These are phyloP conservation scores for Botrytis byssoidea DNA, from an alignment of 2,329 filamentous ascomycete genomes.

Conservation along the genomic window DNA sequence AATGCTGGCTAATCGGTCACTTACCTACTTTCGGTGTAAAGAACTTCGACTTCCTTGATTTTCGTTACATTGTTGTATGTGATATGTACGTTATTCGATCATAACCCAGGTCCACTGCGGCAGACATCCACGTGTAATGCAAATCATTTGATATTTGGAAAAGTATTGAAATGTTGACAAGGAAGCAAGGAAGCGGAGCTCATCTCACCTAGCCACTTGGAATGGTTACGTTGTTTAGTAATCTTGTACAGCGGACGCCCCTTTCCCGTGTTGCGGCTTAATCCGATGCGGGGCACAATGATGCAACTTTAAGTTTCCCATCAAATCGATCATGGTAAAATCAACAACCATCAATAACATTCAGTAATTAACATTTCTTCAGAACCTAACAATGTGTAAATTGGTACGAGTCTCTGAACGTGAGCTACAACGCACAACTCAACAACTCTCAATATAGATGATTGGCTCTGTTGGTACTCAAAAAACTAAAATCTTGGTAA, in stretches of 20 bases:
- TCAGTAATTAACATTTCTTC: background rate
- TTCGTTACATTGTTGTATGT: background rate
- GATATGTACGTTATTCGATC: background rate
- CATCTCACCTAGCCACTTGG: background rate
- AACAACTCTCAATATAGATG: background rate
- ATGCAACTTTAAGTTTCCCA: slow-evolving; percentile 15
- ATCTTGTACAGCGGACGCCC: background rate
- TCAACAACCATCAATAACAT: background rate
- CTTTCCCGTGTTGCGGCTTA: background rate
- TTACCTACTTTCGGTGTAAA: background rate
- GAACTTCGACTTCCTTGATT: background rate
- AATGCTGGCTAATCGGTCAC: background rate
- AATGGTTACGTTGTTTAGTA: background rate
- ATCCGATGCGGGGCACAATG: background rate
- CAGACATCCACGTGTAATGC: background rate
- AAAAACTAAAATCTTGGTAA: background rate
- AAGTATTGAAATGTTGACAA: background rate
- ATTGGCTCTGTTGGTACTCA: no score
- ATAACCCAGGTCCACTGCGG: background rate
- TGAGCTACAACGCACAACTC: background rate
- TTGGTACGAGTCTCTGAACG: background rate
- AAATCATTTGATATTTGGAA: background rate
- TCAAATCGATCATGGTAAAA: background rate
- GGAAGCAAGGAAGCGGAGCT: background rate
- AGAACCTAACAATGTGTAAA: background rate